Evolutionary conservation across 352 stramenopile genomes (phyloP), one percentile per base, ranked within the genome.

Genomic region (Saprolegnia diclina): DNA sequence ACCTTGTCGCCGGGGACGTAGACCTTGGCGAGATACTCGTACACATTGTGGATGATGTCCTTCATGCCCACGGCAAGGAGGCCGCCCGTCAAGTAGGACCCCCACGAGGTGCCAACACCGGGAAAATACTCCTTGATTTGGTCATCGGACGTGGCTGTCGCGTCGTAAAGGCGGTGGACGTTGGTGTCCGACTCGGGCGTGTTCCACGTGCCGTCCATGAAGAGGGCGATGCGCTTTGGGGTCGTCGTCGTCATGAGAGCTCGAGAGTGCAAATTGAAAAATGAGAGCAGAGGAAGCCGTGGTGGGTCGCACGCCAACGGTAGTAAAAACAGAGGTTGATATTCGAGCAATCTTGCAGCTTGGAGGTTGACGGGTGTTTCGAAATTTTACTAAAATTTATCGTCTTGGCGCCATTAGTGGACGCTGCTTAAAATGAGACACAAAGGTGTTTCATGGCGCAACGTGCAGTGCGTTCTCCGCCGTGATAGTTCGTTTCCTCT

Each of bases 171-270:
- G 13, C 52, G 52, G 35, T 59, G 52, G 52, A 59, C 52, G 35
- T 59, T 59, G 13, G 52, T 59, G 35, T 59, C 52, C 3, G 52
- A 59, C 35, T 59, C 24, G 35, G 52, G 52, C 11, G 52, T 59
- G 35, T 59, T 59, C 52, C 52, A 59, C 24, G 52, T 59, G 35
- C 52, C 52, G 35, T 59, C 52, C 52, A 59, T 59, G 52, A 42
- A 59, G 24, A 59, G 24, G 13, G 52, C 52, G 19, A 59, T 59
- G 35, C 52, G 52, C 35, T 59, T 59, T 2, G 24, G 35, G 3
- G 52, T 21, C 11, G 52, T 59, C 9, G 52, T 10, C 52, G 35
- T 11, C 35, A 40, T 59, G 24, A 35, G 46, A 54, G 46, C 46
- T 29, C 2, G 24, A 54, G 46, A 35, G 2, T 4, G 11, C 35